Conservation (phyloP, 768 basidiomycete genomes). For the Strobilomyces dryophilus region DNA sequence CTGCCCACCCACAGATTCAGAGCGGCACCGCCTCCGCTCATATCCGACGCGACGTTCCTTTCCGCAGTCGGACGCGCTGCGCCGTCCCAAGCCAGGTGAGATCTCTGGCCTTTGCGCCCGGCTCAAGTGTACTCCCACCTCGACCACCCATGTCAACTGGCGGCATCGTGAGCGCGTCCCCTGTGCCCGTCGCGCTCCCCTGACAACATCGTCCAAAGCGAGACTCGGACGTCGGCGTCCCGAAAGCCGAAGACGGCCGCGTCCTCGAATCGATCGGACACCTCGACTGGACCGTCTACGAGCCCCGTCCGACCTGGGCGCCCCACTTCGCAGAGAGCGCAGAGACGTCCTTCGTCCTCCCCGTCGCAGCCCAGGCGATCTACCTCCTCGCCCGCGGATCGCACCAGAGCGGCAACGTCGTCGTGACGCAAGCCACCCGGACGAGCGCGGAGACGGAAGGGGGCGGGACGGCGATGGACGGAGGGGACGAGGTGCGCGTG, state of each 20-base stretch:
- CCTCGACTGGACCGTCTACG: slow-evolving; percentile 15
- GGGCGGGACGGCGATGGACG: no score
- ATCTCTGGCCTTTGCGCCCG: no score
- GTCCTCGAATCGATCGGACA: slow-evolving; percentile 10
- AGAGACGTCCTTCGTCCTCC: slow-evolving; percentile 27
- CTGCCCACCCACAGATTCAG: no score
- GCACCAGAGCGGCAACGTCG: slow-evolving; percentile 19
- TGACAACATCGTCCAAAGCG: no score
- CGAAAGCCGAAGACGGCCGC: slow-evolving; percentile 12
- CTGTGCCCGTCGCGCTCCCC: no score
- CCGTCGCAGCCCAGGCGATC: slow-evolving; percentile 26
- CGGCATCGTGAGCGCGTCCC: no score
- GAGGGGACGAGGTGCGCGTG: slow-evolving; percentile 19
- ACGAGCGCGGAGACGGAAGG: background rate
- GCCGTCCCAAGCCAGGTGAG: no score
- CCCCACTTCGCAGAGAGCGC: slow-evolving; percentile 13
- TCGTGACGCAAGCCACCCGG: slow-evolving; percentile 12
- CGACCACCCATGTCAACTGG: no score
- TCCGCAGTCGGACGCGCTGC: no score
- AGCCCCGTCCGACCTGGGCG: slow-evolving; percentile 14
- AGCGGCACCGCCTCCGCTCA: no score
- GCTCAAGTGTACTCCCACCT: no score
- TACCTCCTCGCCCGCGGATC: slow-evolving; percentile 35
- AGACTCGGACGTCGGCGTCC: slow-evolving; percentile 1
- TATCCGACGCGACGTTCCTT: no score